A percentile compares a stretch with the other conserved stretches of the same genome.
These are phyloP conservation scores for Phallus indusiatus DNA, from an alignment of 768 basidiomycete genomes.

Conservation along the genomic window DNA sequence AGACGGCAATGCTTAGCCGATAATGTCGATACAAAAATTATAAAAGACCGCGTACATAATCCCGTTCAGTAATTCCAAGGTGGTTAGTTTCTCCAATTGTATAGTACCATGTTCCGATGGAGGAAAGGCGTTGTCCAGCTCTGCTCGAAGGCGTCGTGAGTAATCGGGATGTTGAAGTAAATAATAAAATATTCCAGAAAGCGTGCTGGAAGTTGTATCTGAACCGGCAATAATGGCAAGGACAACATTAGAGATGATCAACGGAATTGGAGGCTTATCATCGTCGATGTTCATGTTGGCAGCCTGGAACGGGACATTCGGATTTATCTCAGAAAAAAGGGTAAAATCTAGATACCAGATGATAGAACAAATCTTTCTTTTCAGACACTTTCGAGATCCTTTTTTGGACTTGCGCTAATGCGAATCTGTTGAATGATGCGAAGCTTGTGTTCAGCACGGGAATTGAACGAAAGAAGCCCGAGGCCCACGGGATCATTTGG, in stretches of 20 bases:
- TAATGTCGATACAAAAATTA: not conserved
- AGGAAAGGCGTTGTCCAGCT: constrained; percentile 34
- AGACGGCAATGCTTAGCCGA: not conserved
- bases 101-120: constrained; percentile 12
- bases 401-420: constrained; percentile 8
- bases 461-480: constrained; percentile 28
- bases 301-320: not conserved
- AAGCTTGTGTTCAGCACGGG: constrained; percentile 25
- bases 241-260: constrained; percentile 27
- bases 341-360: constrained; percentile 24
- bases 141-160: constrained; percentile 33
- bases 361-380: constrained; percentile 28
- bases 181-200: constrained; percentile 35
- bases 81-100: constrained; percentile 15
- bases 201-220: constrained; percentile 36
- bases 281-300: constrained; percentile 25
- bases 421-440: constrained; percentile 27
- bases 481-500: constrained; percentile 31
- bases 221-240: constrained; percentile 37
- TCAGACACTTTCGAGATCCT: not conserved
- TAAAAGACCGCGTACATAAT: constrained; percentile 25
- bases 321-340: too few relatives aligned
- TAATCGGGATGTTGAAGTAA: constrained; percentile 34
- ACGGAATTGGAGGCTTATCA: constrained; percentile 25
- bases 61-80: constrained; percentile 28